Evolutionary conservation across 495 filamentous ascomycete species (phyloP).

Genomic region (Penicillium cinerascens): DNA sequence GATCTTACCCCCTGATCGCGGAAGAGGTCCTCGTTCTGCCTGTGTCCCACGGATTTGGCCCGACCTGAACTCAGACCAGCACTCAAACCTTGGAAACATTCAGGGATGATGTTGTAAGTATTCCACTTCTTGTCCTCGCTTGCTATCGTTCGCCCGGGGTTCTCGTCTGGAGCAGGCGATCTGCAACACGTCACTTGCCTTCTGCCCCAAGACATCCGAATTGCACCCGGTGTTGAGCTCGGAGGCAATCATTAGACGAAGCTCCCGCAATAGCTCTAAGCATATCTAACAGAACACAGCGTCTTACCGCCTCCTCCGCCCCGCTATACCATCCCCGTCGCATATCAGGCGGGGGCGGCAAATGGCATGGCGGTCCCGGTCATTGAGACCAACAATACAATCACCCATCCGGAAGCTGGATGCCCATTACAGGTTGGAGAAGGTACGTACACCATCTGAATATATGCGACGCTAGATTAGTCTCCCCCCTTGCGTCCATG

Average conservation of each 20-base stretch:
- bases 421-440: constrained; percentile 84
- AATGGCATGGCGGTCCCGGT: constrained; percentile 63
- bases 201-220: background rate
- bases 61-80: constrained; percentile 9
- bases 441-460: constrained; percentile 47
- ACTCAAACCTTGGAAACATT: constrained; percentile 3
- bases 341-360: constrained; percentile 61
- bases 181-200: background rate
- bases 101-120: constrained; percentile 38
- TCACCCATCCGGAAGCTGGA: constrained; percentile 69
- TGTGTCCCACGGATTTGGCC: constrained; percentile 10
- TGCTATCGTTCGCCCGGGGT: background rate
- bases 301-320: constrained; percentile 83
- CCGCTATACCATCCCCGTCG: constrained; percentile 66
- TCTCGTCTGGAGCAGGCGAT: background rate
- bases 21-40: background rate
- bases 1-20: background rate
- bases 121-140: background rate
- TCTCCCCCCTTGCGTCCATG: background rate
- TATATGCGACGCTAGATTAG: background rate
- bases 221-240: background rate
- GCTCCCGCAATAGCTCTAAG: background rate
- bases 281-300: constrained; percentile 41
- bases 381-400: constrained; percentile 87
- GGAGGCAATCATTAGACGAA: background rate